phyloP scores from a whole-genome alignment of 768 basidiomycete species.

The Termitomyces titanicus region DNA sequence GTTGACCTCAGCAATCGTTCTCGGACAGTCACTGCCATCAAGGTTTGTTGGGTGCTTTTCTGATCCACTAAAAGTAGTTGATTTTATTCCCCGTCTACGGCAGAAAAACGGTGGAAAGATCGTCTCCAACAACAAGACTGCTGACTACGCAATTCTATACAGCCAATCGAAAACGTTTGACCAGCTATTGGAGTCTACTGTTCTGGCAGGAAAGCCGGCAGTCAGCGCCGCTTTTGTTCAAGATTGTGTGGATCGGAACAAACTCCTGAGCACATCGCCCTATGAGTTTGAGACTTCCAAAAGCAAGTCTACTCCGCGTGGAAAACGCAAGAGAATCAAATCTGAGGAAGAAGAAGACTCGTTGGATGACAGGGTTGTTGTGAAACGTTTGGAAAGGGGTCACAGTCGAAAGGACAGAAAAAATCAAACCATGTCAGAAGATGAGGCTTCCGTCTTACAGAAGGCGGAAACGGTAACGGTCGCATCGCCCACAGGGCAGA shows the following conservation, averaged over 20 bases:
- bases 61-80: neutral
- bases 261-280: slow-evolving; percentile 38
- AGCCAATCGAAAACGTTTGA: slow-evolving; percentile 47
- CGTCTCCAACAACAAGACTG: slow-evolving; percentile 44
- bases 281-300: slow-evolving; percentile 38
- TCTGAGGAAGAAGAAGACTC: slow-evolving; percentile 3
- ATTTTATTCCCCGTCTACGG: neutral
- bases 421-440: neutral
- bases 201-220: slow-evolving; percentile 37
- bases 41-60: slow-evolving; percentile 43
- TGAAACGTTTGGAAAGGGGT: slow-evolving; percentile 4
- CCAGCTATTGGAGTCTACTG: slow-evolving; percentile 35
- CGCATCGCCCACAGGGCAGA: neutral
- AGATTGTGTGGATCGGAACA: slow-evolving; percentile 44
- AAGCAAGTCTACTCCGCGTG: slow-evolving; percentile 7
- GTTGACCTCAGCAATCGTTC: slow-evolving; percentile 58
- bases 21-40: slow-evolving; percentile 50
- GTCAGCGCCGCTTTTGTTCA: slow-evolving; percentile 51
- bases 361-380: slow-evolving; percentile 3
- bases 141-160: slow-evolving; percentile 61
- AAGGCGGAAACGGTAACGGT: slow-evolving; percentile 2
- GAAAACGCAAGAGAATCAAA: slow-evolving; percentile 19
- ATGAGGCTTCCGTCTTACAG: neutral
- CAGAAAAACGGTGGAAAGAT: slow-evolving; percentile 70
- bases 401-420: neutral